These are phyloP conservation scores for Nemania diffusa DNA, from an alignment of 2,329 filamentous ascomycete species.

Conservation along the genomic window DNA sequence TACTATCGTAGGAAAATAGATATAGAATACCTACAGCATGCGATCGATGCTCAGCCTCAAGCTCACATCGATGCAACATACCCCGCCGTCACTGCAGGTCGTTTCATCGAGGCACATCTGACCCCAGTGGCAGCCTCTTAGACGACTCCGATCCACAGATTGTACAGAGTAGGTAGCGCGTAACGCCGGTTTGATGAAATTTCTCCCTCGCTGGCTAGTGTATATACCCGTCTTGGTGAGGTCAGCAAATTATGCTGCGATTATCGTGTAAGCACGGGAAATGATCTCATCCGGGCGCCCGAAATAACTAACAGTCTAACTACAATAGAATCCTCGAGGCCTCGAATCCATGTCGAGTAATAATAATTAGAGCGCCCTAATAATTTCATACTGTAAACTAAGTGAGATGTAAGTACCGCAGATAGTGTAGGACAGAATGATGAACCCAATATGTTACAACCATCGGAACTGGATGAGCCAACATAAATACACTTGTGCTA, in stretches of 20 bases:
- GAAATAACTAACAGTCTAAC: background rate
- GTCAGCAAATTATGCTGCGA: too few relatives aligned
- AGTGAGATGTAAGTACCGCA: too few relatives aligned
- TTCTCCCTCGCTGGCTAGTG: background rate
- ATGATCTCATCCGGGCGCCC: background rate
- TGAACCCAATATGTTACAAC: too few relatives aligned
- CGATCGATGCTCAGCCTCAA: background rate
- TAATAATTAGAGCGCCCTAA: too few relatives aligned
- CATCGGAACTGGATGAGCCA: too few relatives aligned
- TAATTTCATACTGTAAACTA: too few relatives aligned
- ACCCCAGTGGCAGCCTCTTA: constrained; percentile 3
- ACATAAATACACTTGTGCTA: too few relatives aligned
- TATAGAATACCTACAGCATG: background rate
- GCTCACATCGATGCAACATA: constrained; percentile 24
- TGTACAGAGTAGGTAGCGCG: background rate
- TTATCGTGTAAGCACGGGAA: constrained; percentile 8
- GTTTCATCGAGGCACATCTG: background rate
- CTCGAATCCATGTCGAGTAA: background rate
- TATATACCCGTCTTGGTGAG: too few relatives aligned
- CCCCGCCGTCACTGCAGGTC: constrained; percentile 2
- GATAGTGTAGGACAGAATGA: too few relatives aligned
- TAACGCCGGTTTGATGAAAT: background rate
- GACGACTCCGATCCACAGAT: background rate
- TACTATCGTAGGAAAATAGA: too few relatives aligned
- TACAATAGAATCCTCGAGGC: background rate